A percentile compares a stretch with the other conserved stretches of the same genome.
Conservation (phyloP, 2,329 filamentous ascomycete genomes). For the Epichloe sibirici region DNA sequence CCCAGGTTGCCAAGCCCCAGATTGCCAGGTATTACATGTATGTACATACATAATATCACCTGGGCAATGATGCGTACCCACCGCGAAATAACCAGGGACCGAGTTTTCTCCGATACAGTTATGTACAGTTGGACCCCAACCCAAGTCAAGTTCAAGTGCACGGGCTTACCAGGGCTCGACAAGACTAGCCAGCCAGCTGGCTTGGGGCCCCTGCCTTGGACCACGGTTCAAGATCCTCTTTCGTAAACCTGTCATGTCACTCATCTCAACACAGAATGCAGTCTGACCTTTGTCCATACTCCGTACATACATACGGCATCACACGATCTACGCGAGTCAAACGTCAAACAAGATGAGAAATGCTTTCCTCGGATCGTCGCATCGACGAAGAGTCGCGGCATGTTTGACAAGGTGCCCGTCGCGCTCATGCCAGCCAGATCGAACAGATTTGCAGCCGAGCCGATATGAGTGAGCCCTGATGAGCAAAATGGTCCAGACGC, state of each 20-base stretch:
- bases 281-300: not conserved
- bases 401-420: not conserved
- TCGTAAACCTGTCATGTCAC: not conserved
- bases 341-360: constrained; percentile 1
- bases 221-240: not conserved
- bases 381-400: not conserved
- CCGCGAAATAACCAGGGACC: not conserved
- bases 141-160: not conserved
- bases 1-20: no score
- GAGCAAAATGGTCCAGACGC: not conserved
- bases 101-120: not conserved
- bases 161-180: not conserved
- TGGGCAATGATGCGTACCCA: no score
- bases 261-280: not conserved
- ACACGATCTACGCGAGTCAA: not conserved
- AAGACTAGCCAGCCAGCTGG: not conserved
- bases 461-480: not conserved
- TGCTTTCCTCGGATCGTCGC: not conserved
- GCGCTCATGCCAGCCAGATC: not conserved
- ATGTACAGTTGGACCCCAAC: not conserved
- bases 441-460: not conserved
- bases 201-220: not conserved
- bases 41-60: no score
- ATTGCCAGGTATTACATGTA: no score
- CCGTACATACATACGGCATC: not conserved